Base-by-base conservation (phyloP, 345 rosid species). In the Salix arbutifolia region DNA sequence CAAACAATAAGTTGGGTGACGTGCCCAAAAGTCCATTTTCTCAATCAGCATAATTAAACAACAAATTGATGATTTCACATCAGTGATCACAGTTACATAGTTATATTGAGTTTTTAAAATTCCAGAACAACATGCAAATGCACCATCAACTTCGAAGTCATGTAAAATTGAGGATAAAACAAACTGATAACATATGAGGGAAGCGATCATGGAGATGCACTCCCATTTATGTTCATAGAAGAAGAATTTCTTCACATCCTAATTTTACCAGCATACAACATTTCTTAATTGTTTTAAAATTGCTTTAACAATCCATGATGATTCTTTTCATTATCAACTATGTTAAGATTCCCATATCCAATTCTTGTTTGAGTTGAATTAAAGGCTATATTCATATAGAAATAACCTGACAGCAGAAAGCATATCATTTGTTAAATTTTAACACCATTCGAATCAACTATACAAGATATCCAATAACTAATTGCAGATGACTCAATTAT, bases 71-170 rank as follows among this genome's bases (percentile, higher is more conserved):
- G 35, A 50, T 35, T 40, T 6, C 66, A 44, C 25, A 31, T 61
- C 67, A 44, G 65, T 5, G 64, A 25, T 46, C 65, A 44, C 23
- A 35, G 14, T 65, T 18, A 46, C 35, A 25, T 23, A 10, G 10
- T 25, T 17, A 52, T 16, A 4, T 65, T 31, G 62, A 50, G 33
- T 46, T 72, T 44, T 2, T 31, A 17, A 14, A 44, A 56, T 31
- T 76, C 73, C 52, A 13, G 70, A 73, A 68, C 61, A 79, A 23
- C 5, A 9, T 28, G 28, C 26, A 35, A 70, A 75, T 58, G 31
- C 38, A 40, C 33, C 66, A 73, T 42, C 30, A 74, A 73, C 50
- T 46, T 58, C 12, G 25, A 61, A 44, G n/a, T 14, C 21, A 46
- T 35, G 35, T 14, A 66, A 71, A 18, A 31, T 21, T 11, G n/a